phyloP scores from a whole-genome alignment of 495 filamentous ascomycete species.

The Hypoxylon crocopeplum region DNA sequence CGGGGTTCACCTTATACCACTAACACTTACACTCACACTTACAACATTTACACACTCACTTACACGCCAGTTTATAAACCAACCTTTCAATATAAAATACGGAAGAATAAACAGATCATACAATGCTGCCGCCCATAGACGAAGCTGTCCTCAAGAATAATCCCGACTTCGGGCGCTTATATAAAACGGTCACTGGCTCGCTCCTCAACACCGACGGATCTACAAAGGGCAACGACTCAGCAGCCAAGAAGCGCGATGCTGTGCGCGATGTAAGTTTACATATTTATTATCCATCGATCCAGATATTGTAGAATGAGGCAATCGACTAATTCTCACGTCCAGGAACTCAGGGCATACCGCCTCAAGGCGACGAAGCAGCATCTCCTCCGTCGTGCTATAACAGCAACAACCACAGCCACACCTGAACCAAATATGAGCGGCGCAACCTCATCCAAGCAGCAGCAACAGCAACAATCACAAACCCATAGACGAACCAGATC shows the following conservation, averaged over 20 bases:
- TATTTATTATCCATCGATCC: neutral
- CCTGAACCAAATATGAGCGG: too few species aligned
- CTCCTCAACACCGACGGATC: constrained; percentile 69
- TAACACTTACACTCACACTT: neutral
- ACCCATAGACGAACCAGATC: constrained; percentile 37
- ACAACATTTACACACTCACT: neutral
- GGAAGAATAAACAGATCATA: constrained; percentile 7
- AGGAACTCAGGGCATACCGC: constrained; percentile 52
- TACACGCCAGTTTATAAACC: too few species aligned
- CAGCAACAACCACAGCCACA: constrained; percentile 37
- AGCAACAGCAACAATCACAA: constrained; percentile 41
- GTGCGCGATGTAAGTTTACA: constrained; percentile 58
- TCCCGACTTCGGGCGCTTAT: constrained; percentile 68
- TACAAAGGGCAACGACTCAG: constrained; percentile 57
- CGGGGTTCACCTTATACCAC: constrained; percentile 21
- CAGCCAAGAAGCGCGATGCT: constrained; percentile 59
- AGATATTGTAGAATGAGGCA: too few species aligned
- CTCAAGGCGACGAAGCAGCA: constrained; percentile 48
- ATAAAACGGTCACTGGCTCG: constrained; percentile 63
- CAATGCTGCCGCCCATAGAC: constrained; percentile 72
- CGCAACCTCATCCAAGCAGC: too few species aligned
- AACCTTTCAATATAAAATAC: constrained; percentile 7
- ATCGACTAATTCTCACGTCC: too few species aligned
- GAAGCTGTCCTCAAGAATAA: constrained; percentile 66
- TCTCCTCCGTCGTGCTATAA: constrained; percentile 50